Base-by-base conservation (phyloP, 192 early-diverging fungal species). In the Coemansia sp. region DNA sequence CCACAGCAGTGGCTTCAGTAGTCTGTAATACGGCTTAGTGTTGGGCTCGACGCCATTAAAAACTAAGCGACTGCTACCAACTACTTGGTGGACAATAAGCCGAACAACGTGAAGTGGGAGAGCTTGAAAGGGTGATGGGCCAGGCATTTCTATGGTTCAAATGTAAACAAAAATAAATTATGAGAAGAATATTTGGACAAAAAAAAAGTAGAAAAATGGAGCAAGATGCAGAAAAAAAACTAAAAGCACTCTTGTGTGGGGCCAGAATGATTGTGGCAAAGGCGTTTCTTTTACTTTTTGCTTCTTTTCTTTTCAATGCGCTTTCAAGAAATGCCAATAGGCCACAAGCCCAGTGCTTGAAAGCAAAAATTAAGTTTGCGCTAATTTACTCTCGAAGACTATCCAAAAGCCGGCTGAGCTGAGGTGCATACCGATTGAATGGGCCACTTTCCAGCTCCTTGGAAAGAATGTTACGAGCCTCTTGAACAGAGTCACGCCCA, bases 191-290 rank as follows among this genome's bases (percentile, higher is more conserved):
- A 20, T 5, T 45, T n/a, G 42, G 18, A 20, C n/a, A 16, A 45
- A 45, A 16, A 13, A 45, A 16, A 45, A 20, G 42, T 9, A 45
- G 18, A 45, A n/a, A n/a, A n/a, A n/a, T n/a, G n/a, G n/a, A n/a
- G n/a, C n/a, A n/a, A n/a, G n/a, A n/a, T n/a, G n/a, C n/a, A n/a
- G n/a, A n/a, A n/a, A n/a, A n/a, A n/a, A n/a, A n/a, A n/a, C n/a
- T 5, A 41, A 41, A 41, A 16, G 38, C 38, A 41, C 8, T 4
- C 38, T 13, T 13, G 89, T 88, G 61, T 80, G 77, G 57, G 60
- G 70, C 38, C 68, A 71, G 8, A 31, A 31, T 3, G 31, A 3
- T 31, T 31, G 31, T 4, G 1, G 4, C 4, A 1, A 31, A 31
- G 31, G 31, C 31, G 31, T 4, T 4, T 31, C 31, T 31, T 31